These are phyloP conservation scores for Penicillium maclennaniae DNA, from an alignment of 495 filamentous ascomycete genomes.

Conservation along the genomic window DNA sequence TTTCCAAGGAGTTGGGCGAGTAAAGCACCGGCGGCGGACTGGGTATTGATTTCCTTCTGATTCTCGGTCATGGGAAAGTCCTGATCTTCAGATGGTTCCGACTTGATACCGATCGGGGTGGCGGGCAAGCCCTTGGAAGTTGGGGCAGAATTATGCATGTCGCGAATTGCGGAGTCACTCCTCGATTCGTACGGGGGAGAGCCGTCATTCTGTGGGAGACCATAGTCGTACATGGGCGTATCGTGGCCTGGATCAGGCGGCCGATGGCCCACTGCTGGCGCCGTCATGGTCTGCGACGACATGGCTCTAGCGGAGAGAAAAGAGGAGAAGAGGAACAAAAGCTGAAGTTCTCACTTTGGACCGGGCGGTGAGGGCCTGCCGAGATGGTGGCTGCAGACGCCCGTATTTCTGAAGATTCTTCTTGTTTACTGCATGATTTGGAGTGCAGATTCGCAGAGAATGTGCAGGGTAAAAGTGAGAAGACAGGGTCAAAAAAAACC, in stretches of 20 bases:
- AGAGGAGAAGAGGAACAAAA: slow-evolving; percentile 26
- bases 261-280: slow-evolving; percentile 51
- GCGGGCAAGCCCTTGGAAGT: slow-evolving; percentile 32
- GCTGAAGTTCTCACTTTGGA: slow-evolving; percentile 29
- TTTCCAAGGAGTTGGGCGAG: slow-evolving; percentile 44
- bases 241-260: slow-evolving; percentile 45
- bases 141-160: slow-evolving; percentile 45
- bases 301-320: slow-evolving; percentile 39
- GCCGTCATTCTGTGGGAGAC: slow-evolving; percentile 29
- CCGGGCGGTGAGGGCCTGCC: slow-evolving; percentile 32
- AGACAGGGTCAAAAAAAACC: not conserved
- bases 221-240: slow-evolving; percentile 42
- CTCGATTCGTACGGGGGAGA: slow-evolving; percentile 33
- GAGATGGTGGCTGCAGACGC: slow-evolving; percentile 22
- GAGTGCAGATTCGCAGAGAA: not conserved
- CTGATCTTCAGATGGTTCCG: slow-evolving; percentile 24
- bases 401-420: slow-evolving; percentile 18
- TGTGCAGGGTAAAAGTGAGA: not conserved
- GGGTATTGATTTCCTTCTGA: slow-evolving; percentile 24
- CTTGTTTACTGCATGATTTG: slow-evolving; percentile 16
- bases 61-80: slow-evolving; percentile 10
- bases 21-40: slow-evolving; percentile 44
- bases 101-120: slow-evolving; percentile 34
- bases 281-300: slow-evolving; percentile 57
- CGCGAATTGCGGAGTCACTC: slow-evolving; percentile 46